Evolutionary conservation across 768 basidiomycete species (phyloP), one percentile per base, ranked within the genome.

Genomic region (Lactarius quietus): DNA sequence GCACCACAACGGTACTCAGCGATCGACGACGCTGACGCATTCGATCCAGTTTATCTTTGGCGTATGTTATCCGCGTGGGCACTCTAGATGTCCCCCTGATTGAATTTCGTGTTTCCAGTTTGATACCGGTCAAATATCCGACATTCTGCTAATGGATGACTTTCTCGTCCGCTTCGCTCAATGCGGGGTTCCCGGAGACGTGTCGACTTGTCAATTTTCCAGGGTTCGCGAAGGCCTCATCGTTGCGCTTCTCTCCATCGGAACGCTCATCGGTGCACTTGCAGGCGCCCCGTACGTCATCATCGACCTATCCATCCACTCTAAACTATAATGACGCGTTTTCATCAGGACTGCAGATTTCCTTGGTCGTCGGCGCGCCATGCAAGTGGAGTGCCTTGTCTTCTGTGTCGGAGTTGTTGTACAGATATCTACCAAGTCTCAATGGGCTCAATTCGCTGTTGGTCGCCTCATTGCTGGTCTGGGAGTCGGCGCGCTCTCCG

Each of bases 121-220:
- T 68, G 87, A 89, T 73, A 90, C 87, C 15, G 89, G 89, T 29
- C 89, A 91, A 73, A 91, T 92, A 67, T 86, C 86, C 59, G 87
- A 88, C 72, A 88, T 92, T 69, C 77, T 89, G 31, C 76, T 89
- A 74, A 89, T 91, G 87, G 72, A 81, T 14, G 86, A 89, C 74
- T 90, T 90, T 73, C 76, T 81, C 39, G 75, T 78, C 12, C 84
- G 89, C 17, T 90, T 92, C 70, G 87, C 81, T 2, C 74, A 76
- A 18, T 86, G 86, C 70, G 62, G 73, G 0, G 77, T 74, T 26
- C 78, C 77, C 2, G 73, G 76, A 12, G 78, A 76, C 56, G 73
- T 72, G 3, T 69, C 72, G 8, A 79, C 80, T 2, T 88, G 87
- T 72, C 64, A 74, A 18, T 90, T 89, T 73, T 76, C 79, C 33